A percentile compares a stretch with the other conserved stretches of the same genome.
phyloP scores from a whole-genome alignment of 192 early-diverging fungal genomes.

The Umbelopsis isabellina region DNA sequence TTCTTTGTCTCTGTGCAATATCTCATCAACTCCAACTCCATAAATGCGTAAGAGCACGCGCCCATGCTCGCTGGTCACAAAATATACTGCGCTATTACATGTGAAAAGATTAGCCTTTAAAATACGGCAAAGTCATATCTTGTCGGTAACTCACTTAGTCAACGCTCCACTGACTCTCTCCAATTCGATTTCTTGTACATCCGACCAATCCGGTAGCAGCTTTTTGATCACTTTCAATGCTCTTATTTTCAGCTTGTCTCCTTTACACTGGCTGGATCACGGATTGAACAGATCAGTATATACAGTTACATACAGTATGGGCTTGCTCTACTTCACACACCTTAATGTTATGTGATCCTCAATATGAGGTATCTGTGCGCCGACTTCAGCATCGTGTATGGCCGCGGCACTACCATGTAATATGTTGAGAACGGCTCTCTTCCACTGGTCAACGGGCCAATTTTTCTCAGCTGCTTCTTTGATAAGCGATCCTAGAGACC shows the following conservation, averaged over 20 bases:
- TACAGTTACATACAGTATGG: too few relatives aligned
- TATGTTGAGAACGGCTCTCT: background rate
- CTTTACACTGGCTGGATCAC: conserved; percentile 19
- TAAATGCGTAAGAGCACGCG: conserved; percentile 71
- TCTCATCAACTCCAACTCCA: conserved; percentile 78
- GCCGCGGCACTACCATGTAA: background rate
- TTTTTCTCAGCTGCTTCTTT: conserved; percentile 18
- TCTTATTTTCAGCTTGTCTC: conserved; percentile 14
- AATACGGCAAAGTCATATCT: background rate
- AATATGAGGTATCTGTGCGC: background rate
- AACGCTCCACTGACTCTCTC: conserved; percentile 67
- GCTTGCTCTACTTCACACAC: background rate
- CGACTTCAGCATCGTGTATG: conserved; percentile 7
- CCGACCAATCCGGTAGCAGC: conserved; percentile 33
- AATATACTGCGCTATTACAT: conserved; percentile 29
- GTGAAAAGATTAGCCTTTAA: background rate
- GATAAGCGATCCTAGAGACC: background rate
- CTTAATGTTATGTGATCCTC: background rate
- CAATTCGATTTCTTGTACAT: conserved; percentile 42
- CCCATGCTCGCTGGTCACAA: conserved; percentile 21
- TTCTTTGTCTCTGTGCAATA: conserved; percentile 78
- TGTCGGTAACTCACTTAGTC: conserved; percentile 51
- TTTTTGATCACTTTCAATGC: conserved; percentile 20
- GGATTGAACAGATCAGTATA: background rate
- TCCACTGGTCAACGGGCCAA: conserved; percentile 14